Evolutionary conservation across 768 basidiomycete genomes (phyloP).

Genomic region (Leucocoprinus birnbaumii): DNA sequence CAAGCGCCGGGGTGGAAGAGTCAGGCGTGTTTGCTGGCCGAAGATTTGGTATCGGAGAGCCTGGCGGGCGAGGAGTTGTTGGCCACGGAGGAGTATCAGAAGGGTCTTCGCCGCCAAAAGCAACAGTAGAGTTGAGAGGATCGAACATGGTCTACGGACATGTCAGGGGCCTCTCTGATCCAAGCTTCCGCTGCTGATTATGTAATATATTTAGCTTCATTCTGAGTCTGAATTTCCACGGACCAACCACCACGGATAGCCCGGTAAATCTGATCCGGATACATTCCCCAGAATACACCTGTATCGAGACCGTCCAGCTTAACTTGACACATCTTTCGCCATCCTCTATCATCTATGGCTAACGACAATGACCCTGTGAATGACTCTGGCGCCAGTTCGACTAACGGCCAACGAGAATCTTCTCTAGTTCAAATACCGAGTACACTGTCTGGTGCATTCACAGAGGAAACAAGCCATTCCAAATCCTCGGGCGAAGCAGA

Average conservation of each 20-base stretch:
- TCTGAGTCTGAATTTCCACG: too few species aligned
- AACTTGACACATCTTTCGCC: too few species aligned
- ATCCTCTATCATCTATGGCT: not conserved
- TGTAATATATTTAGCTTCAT: too few species aligned
- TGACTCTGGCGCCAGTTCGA: not conserved
- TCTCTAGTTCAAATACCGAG: too few species aligned
- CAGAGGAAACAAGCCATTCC: not conserved
- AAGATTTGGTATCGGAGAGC: slow-evolving; percentile 70
- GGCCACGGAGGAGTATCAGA: slow-evolving; percentile 69
- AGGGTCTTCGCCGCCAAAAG: slow-evolving; percentile 48
- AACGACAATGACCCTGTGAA: not conserved
- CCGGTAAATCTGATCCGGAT: too few species aligned
- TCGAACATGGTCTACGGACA: slow-evolving; percentile 52
- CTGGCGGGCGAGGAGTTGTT: slow-evolving; percentile 71
- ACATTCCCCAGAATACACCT: too few species aligned
- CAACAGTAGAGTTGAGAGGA: slow-evolving; percentile 55
- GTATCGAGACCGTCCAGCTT: too few species aligned
- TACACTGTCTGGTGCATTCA: too few species aligned
- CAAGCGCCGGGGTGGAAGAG: slow-evolving; percentile 46
- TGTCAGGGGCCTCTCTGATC: not conserved
- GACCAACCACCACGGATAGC: too few species aligned
- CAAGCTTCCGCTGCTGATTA: too few species aligned
- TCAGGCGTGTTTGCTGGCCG: slow-evolving; percentile 56
- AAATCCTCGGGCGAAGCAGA: slow-evolving; percentile 11
- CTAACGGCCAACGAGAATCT: too few species aligned